Percentiles rank a stretch among this genome's conserved stretches.
Conservation (phyloP, 331 rosid species). For the Quercus tomentella region DNA sequence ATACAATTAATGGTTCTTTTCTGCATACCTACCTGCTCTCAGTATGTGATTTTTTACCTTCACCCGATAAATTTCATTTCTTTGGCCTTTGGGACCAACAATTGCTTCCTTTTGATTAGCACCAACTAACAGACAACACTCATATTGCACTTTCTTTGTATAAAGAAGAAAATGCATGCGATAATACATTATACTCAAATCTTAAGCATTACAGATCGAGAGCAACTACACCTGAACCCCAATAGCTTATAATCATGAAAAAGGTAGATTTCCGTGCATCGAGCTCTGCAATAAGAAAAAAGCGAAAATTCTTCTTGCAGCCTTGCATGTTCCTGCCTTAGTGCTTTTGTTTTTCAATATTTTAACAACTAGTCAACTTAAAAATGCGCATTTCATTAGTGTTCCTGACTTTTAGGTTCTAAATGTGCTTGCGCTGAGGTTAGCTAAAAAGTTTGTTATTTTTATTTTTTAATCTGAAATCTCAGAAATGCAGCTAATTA, state of each 20-base stretch:
- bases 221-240: constrained; percentile 26
- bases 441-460: too few relatives aligned
- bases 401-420: background rate
- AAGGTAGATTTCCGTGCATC: constrained; percentile 52
- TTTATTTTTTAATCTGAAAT: too few relatives aligned
- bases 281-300: constrained; percentile 44
- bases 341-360: background rate
- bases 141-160: constrained; percentile 13
- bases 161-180: constrained; percentile 8
- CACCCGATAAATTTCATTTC: too few relatives aligned
- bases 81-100: too few relatives aligned
- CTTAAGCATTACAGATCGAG: constrained; percentile 21
- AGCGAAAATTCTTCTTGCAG: constrained; percentile 16
- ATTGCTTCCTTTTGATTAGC: too few relatives aligned
- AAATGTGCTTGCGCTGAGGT: too few relatives aligned
- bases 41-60: too few relatives aligned
- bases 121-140: too few relatives aligned
- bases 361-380: constrained; percentile 22
- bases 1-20: too few relatives aligned
- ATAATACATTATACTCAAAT: background rate
- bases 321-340: background rate
- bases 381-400: background rate
- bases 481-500: too few relatives aligned
- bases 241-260: constrained; percentile 49
- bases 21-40: too few relatives aligned